These are phyloP conservation scores for Penicillium sp. DNA, from an alignment of 2,329 filamentous ascomycete species.

Conservation along the genomic window DNA sequence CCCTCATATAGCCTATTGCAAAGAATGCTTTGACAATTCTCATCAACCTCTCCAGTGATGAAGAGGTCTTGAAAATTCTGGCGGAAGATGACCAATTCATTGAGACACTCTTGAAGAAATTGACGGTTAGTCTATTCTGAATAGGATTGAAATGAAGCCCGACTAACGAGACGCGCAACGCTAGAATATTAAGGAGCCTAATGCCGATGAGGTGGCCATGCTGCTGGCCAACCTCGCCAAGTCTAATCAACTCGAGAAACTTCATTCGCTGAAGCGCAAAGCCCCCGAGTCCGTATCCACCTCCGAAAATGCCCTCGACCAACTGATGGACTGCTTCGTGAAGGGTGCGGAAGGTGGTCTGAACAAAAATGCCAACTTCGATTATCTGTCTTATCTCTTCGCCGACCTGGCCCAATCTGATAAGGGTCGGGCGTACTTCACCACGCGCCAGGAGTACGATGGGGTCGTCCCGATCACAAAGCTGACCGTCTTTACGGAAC, in stretches of 20 bases:
- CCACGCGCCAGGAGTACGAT: slow-evolving; percentile 69
- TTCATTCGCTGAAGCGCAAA: slow-evolving; percentile 64
- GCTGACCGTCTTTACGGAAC: slow-evolving; percentile 89
- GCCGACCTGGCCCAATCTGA: slow-evolving; percentile 83
- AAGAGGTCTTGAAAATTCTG: slow-evolving; percentile 66
- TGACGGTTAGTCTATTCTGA: slow-evolving; percentile 59
- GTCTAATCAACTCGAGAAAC: slow-evolving; percentile 63
- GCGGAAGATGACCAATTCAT: slow-evolving; percentile 77
- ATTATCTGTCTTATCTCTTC: slow-evolving; percentile 92
- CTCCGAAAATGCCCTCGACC: slow-evolving; percentile 72
- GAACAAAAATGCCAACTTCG: slow-evolving; percentile 79
- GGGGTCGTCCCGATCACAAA: slow-evolving; percentile 83
- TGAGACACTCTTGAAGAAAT: slow-evolving; percentile 63
- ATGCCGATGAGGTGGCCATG: slow-evolving; percentile 83
- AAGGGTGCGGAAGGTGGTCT: slow-evolving; percentile 77
- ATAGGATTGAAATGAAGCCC: not conserved
- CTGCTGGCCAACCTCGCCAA: slow-evolving; percentile 88
- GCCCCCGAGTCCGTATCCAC: slow-evolving; percentile 65
- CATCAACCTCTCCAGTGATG: slow-evolving; percentile 83
- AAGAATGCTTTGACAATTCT: slow-evolving; percentile 73
- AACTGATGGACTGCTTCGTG: slow-evolving; percentile 92
- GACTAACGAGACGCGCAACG: not conserved
- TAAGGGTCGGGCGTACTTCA: slow-evolving; percentile 69
- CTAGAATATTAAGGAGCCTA: slow-evolving; percentile 59
- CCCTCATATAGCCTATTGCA: slow-evolving; percentile 64